Conservation (phyloP, 208 protist species). For the Trypanosoma congolense region DNA sequence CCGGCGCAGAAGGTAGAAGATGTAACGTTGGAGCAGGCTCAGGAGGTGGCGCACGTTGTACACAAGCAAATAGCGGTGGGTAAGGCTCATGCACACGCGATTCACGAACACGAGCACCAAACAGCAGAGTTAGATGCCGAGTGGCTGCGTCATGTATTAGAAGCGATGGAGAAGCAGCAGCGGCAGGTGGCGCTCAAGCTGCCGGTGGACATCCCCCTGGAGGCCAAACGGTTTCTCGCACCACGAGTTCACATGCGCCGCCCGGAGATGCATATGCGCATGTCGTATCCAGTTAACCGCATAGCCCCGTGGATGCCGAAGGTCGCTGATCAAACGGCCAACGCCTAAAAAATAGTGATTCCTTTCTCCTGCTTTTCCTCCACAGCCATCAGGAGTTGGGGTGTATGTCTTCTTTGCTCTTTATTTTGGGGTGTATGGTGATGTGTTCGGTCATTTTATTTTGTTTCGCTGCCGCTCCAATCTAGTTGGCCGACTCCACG, state of each 20-base stretch:
- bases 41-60: conserved; percentile 63
- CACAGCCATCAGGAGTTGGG: too few relatives aligned
- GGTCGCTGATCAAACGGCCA: conserved; percentile 64
- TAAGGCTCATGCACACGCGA: conserved; percentile 55
- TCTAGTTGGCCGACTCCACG: too few relatives aligned
- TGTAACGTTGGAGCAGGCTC: conserved; percentile 61
- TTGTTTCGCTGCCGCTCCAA: too few relatives aligned
- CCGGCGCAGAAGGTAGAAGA: conserved; percentile 84
- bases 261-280: conserved; percentile 85
- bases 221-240: conserved; percentile 76
- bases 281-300: conserved; percentile 84
- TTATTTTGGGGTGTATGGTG: too few relatives aligned
- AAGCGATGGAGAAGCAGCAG: conserved; percentile 79
- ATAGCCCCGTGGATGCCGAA: conserved; percentile 89
- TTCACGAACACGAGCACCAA: conserved; percentile 65
- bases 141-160: conserved; percentile 61
- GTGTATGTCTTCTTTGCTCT: too few relatives aligned
- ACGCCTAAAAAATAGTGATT: too few relatives aligned
- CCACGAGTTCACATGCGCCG: conserved; percentile 84
- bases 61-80: conserved; percentile 52
- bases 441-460: too few relatives aligned
- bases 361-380: too few relatives aligned
- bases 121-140: conserved; percentile 58
- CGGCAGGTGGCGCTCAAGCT: conserved; percentile 71
- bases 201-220: conserved; percentile 78